A percentile compares a stretch with the other conserved stretches of the same genome.
Conservation (phyloP, 306 rosid genomes). For the Purshia tridentata region DNA sequence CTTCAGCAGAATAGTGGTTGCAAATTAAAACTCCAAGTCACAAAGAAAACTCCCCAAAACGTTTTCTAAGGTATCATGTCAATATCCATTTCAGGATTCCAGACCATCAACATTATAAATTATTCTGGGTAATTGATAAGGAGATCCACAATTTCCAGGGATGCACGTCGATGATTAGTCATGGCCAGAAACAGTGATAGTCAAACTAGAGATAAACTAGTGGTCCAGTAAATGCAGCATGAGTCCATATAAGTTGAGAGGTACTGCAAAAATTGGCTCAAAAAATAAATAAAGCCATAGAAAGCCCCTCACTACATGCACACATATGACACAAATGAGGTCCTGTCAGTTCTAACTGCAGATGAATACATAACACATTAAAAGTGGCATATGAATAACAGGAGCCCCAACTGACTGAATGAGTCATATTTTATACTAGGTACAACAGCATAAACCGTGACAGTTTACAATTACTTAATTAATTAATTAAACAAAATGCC, state of each 20-base stretch:
- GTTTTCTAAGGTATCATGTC: neutral
- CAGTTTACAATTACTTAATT: neutral
- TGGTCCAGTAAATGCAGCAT: neutral
- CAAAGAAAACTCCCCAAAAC: neutral
- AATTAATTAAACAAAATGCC: neutral
- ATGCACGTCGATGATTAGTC: neutral
- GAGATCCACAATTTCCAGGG: neutral
- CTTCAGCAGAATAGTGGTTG: neutral
- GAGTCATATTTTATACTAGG: neutral
- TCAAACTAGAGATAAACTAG: too few relatives aligned
- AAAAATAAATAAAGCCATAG: neutral
- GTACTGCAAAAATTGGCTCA: neutral
- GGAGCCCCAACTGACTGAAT: neutral
- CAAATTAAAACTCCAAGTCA: neutral
- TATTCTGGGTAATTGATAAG: too few relatives aligned
- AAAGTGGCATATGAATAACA: neutral
- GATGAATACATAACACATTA: neutral
- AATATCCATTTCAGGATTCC: neutral
- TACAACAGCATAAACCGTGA: neutral
- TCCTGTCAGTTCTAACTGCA: neutral
- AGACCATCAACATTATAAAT: neutral
- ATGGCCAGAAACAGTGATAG: too few relatives aligned
- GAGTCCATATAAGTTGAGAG: neutral
- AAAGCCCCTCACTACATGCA: neutral
- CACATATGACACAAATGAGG: neutral